Evolutionary conservation across 129 eudicot species (phyloP).

Genomic region (Daucus carota): DH1_v3.0 NC_030386.2:26817001-26817500

Average conservation of each 20-base stretch:
- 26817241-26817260: neutral
- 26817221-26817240: neutral
- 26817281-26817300: neutral
- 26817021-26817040: too few relatives aligned
- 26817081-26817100: neutral
- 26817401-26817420: slow-evolving; percentile 59
- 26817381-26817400: slow-evolving; percentile 57
- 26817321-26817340: slow-evolving; percentile 94
- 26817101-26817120: neutral
- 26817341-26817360: slow-evolving; percentile 71
- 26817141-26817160: too few relatives aligned
- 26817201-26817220: neutral
- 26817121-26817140: neutral
- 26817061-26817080: neutral
- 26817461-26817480: slow-evolving; percentile 69
- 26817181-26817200: neutral
- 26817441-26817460: slow-evolving; percentile 64
- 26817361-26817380: slow-evolving; percentile 73
- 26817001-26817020: neutral
- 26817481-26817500: slow-evolving; percentile 68
- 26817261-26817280: neutral
- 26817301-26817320: slow-evolving; percentile 41
- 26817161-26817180: neutral
- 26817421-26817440: slow-evolving; percentile 49
- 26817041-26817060: neutral